A percentile compares a stretch with the other conserved stretches of the same genome.
These are phyloP conservation scores for Pelargonium nanum DNA, from an alignment of 345 rosid genomes.

Conservation along the genomic window DNA sequence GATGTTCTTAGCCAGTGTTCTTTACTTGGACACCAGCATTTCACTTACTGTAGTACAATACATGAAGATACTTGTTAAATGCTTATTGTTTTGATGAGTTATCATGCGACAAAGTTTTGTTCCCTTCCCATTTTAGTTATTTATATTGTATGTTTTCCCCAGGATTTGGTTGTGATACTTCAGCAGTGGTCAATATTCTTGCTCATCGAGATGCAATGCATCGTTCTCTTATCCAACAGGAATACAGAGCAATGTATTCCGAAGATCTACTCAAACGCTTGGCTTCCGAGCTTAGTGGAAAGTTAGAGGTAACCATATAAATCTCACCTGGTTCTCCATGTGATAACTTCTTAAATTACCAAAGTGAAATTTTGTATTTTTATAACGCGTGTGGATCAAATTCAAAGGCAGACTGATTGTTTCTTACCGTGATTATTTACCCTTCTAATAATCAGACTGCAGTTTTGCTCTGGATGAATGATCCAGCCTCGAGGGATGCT, in stretches of 20 bases:
- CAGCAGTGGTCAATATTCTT: slow-evolving; percentile 42
- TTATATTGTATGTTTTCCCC: slow-evolving; percentile 3
- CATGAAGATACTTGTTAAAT: too few species aligned
- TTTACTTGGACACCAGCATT: background rate
- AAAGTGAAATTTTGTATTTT: background rate
- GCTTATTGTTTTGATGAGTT: background rate
- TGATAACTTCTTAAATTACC: too few species aligned
- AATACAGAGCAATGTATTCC: slow-evolving; percentile 37
- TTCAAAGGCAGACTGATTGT: background rate
- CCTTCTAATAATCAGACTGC: slow-evolving; percentile 32
- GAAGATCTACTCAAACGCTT: slow-evolving; percentile 40
- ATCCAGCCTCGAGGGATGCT: slow-evolving; percentile 64
- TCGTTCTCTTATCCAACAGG: slow-evolving; percentile 43
- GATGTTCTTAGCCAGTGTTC: too few species aligned
- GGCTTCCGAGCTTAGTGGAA: slow-evolving; percentile 47
- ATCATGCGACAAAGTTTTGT: background rate
- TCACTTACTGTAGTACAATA: too few species aligned
- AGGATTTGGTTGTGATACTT: slow-evolving; percentile 56
- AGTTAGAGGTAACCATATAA: slow-evolving; percentile 39
- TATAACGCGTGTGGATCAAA: background rate
- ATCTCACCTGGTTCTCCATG: background rate
- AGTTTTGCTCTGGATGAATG: slow-evolving; percentile 57
- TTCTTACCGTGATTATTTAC: background rate
- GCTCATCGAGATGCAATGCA: slow-evolving; percentile 59
- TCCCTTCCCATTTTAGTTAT: background rate